phyloP scores from a whole-genome alignment of 306 rosid species.

The Cicer judaicum region DNA sequence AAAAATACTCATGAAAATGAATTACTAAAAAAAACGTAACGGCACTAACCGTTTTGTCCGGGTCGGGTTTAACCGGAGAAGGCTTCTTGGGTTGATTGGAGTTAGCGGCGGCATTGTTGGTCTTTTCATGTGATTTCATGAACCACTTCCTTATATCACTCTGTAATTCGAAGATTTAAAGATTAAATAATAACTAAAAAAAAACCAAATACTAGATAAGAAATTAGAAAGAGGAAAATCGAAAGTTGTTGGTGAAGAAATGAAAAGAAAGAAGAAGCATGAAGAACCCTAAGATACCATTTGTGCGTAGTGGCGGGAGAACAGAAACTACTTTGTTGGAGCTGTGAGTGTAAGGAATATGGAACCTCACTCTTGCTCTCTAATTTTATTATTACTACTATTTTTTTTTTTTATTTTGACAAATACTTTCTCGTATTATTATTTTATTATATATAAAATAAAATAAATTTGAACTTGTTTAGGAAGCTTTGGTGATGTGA shows the following conservation, averaged over 20 bases:
- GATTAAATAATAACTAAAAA: neutral
- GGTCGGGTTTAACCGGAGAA: constrained; percentile 52
- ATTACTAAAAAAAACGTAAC: constrained; percentile 6
- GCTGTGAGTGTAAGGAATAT: neutral
- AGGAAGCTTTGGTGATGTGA: too few species aligned
- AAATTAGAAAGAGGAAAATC: constrained; percentile 5
- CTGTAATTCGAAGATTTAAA: constrained; percentile 42
- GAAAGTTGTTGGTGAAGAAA: neutral
- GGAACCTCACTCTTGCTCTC: neutral
- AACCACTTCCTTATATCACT: constrained; percentile 94
- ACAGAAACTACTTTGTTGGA: constrained; percentile 12
- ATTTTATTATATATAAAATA: too few species aligned
- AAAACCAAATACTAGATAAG: neutral
- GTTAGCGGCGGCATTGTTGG: constrained; percentile 49
- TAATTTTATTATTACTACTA: neutral
- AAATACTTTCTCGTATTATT: too few species aligned
- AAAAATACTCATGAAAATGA: neutral
- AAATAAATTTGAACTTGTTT: too few species aligned
- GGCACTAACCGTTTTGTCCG: constrained; percentile 57
- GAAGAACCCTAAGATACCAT: constrained; percentile 61
- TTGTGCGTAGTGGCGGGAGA: constrained; percentile 44
- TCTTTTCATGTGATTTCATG: constrained; percentile 85
- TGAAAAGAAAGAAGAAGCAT: neutral
- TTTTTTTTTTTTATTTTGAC: neutral
- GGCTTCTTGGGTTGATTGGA: constrained; percentile 56